Evolutionary conservation across 176 grass and related monocot species (phyloP), one percentile per base, ranked within the genome.

Genomic region (Zoysia japonica): DNA sequence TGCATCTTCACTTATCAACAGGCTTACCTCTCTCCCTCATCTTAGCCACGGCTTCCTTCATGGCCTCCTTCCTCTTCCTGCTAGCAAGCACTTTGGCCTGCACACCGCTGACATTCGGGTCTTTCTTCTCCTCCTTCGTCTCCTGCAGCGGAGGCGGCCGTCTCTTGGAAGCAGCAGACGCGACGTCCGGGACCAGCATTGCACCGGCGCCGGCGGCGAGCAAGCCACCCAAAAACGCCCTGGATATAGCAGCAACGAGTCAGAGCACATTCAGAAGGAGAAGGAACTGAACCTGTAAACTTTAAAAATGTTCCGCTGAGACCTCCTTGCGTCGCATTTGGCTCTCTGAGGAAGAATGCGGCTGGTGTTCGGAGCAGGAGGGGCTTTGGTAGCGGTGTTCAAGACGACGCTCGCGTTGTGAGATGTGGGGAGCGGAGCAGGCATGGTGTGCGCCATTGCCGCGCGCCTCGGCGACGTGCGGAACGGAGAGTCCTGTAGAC

Each of bases 41-140:
- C 28, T 28, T 28, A 65, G 91, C 87, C 47, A 92, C 64, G 20
- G 77, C 60, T 41, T 97, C 94, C 64, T 94, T 94, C 94, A 92
- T 97, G 78, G 91, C 94, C 61, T 94, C 89, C 80, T 94, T 94
- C 83, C 94, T 75, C 77, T 78, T 97, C 89, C 79, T 94, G 81
- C 85, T 97, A 35, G 94, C 94, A 2, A 94, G 43, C 1, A 92
- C 70, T 9, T 97, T 97, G 28, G 91, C 94, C 86, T 87, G 85
- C 54, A 88, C 45, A 6, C 87, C 94, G 42, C 94, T 90, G 37
- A 97, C 39, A 44, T 92, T 92, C 0, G 83, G 91, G 67, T 94
- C 91, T 47, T 84, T 84, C 81, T 87, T 93, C 81, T 90, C 85
- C 56, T 74, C 81, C 8, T 63, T 43, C 9, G 77, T 4, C 59